Conservation (phyloP, 1,284 basidiomycete species). For the Sporisorium iseilematis-ciliati region DNA sequence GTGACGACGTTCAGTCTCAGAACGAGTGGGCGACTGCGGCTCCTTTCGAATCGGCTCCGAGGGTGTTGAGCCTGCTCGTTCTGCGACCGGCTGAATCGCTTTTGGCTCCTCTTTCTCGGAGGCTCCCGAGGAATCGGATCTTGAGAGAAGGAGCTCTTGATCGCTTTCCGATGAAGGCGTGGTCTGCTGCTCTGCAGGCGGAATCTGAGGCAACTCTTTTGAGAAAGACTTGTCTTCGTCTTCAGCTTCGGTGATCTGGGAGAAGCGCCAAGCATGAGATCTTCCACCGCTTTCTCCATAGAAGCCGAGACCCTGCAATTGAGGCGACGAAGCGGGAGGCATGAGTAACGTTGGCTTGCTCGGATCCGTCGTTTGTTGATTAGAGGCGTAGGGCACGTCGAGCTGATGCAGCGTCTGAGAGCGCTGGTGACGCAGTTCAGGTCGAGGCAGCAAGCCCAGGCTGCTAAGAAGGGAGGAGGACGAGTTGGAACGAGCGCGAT, state of each 20-base stretch:
- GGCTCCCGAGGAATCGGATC: conserved; percentile 11
- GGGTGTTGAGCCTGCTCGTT: not conserved
- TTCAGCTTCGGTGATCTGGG: conserved; percentile 47
- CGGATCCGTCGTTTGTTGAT: not conserved
- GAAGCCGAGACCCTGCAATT: conserved; percentile 30
- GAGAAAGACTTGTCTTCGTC: conserved; percentile 45
- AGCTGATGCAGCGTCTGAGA: conserved; percentile 33
- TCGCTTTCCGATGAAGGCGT: conserved; percentile 28
- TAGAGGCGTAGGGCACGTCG: not conserved
- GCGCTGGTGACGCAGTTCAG: conserved; percentile 29
- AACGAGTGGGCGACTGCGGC: conserved; percentile 21
- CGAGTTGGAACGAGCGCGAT: conserved; percentile 41
- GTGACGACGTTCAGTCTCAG: conserved; percentile 28
- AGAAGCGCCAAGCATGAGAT: conserved; percentile 34
- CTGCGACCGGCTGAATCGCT: not conserved
- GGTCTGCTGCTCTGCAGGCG: not conserved
- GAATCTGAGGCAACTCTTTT: conserved; percentile 28
- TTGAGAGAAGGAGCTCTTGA: conserved; percentile 14
- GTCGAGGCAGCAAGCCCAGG: conserved; percentile 10
- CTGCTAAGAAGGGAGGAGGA: conserved; percentile 35
- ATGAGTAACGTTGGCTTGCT: conserved; percentile 12
- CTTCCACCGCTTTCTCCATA: conserved; percentile 5
- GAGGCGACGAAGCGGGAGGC: conserved; percentile 22
- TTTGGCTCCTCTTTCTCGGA: not conserved
- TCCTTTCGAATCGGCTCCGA: not conserved